Evolutionary conservation across 441 rosid species (phyloP), one percentile per base, ranked within the genome.

Genomic region (Heliophila coronopifolia): DNA sequence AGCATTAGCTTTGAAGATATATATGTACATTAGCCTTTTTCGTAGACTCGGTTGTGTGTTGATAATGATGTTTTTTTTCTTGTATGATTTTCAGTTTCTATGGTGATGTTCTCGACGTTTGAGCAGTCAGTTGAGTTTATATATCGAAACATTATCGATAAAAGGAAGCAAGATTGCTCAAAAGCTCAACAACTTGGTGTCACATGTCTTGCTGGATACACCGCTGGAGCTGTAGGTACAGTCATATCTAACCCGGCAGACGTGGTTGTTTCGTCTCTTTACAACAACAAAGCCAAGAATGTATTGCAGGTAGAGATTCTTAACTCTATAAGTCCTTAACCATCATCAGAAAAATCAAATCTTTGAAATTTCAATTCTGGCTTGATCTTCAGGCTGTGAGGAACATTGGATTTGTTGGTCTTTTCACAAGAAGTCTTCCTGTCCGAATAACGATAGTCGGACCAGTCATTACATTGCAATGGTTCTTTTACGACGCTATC

Each of bases 61-160:
- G 16, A n/a, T n/a, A n/a, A n/a, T n/a, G n/a, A n/a, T n/a, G n/a
- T n/a, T n/a, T n/a, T n/a, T n/a, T n/a, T n/a, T 47, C n/a, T 5
- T 48, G 1, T 37, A 9, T 59, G 34, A 9, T 17, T 17, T n/a
- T 57, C 79, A 82, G 95, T 82, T 67, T 78, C 84, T n/a, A 72
- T 75, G 80, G 84, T 78, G 25, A 82, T 82, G 86, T 86, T 86
- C 77, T 80, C 83, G 3, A 75, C 88, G 24, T 86, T 82, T 55
- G 95, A 86, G 79, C 84, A 86, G 65, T 78, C 84, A 2, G 81
- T 80, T 17, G 78, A 78, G 60, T 61, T 78, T 27, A 51, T 77
- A 10, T 86, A 86, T 53, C 54, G 37, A 5, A 71, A 66, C 3
- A 54, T 83, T 9, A 60, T 80, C 39, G 49, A 67, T 33, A 77